Evolutionary conservation across 192 early-diverging fungal genomes (phyloP), one percentile per base, ranked within the genome.

Genomic region (Gonapodya sp.): DNA sequence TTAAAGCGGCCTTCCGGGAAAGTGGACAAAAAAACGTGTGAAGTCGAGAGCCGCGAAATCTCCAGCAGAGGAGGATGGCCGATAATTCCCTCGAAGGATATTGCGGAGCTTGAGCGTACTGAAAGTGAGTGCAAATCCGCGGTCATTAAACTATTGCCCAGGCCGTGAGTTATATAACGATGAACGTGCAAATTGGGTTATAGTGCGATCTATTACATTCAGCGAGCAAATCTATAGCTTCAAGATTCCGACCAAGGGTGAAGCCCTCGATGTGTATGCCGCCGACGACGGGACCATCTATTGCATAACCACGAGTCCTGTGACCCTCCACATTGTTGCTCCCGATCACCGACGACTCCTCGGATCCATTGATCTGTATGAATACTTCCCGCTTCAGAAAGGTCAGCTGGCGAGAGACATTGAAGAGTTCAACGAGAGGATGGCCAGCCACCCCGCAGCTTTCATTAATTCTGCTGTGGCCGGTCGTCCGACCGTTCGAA

Each of bases 181-280:
- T 77, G 31, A 77, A 16, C 31, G 75, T 16, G 34, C 34, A 34
- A 16, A 16, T 18, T 75, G 8, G 8, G 8, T 24, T 24, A 24
- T 80, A 85, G 83, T 85, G 36, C 85, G 91, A 0, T 90, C 87
- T 0, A 84, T 87, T 24, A 85, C 84, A 0, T 93, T 93, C 79
- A 89, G 92, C n/a, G 93, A 93, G 82, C 88, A 89, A 83, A 79
- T 92, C 34, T 91, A 93, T 64, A 84, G 84, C 31, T 93, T 93
- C 85, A 87, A 91, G 80, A 83, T 93, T 31, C 91, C 89, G 24
- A 89, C 88, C 31, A 85, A 89, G 32, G 93, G 92, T 0, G 91
- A 92, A 82, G 88, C 91, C 1, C 74, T 93, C 80, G 93, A 93
- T 81, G 86, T 90, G 75, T 80, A 86, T 2, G 79, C 85, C 24